These are phyloP conservation scores for Penicillium soppii DNA, from an alignment of 495 filamentous ascomycete genomes.

Conservation along the genomic window DNA sequence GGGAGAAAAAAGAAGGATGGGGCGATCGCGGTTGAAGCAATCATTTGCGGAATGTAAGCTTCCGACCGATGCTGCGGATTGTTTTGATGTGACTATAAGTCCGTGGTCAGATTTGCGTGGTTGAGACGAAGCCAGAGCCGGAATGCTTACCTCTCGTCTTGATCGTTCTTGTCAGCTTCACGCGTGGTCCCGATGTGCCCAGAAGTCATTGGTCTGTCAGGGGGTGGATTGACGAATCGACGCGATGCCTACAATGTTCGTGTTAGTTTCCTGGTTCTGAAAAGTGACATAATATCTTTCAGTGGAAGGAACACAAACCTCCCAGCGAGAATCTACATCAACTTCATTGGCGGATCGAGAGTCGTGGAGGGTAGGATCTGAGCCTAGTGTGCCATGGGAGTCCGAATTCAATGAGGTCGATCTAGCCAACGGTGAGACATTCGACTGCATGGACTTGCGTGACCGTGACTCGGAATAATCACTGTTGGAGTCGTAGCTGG, in stretches of 20 bases:
- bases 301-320: constrained; percentile 22
- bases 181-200: constrained; percentile 27
- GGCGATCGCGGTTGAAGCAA: neutral
- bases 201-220: constrained; percentile 38
- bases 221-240: constrained; percentile 35
- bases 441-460: constrained; percentile 36
- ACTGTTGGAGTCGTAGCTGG: constrained; percentile 41
- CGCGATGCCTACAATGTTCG: constrained; percentile 34
- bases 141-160: constrained; percentile 39
- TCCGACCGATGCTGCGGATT: constrained; percentile 44
- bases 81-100: constrained; percentile 33
- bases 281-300: neutral
- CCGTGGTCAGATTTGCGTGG: constrained; percentile 1
- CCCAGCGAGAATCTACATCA: constrained; percentile 45
- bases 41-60: constrained; percentile 33
- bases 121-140: neutral
- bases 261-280: constrained; percentile 14
- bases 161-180: constrained; percentile 27
- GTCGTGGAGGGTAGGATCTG: constrained; percentile 25
- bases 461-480: constrained; percentile 41
- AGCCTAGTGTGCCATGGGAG: constrained; percentile 21
- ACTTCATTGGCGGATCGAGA: constrained; percentile 40
- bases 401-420: constrained; percentile 42
- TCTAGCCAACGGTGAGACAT: constrained; percentile 37
- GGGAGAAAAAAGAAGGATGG: neutral